A percentile compares a stretch with the other conserved stretches of the same genome.
These are phyloP conservation scores for Phaseolus lunatus DNA, from an alignment of 306 rosid genomes.

Conservation along the genomic window DNA sequence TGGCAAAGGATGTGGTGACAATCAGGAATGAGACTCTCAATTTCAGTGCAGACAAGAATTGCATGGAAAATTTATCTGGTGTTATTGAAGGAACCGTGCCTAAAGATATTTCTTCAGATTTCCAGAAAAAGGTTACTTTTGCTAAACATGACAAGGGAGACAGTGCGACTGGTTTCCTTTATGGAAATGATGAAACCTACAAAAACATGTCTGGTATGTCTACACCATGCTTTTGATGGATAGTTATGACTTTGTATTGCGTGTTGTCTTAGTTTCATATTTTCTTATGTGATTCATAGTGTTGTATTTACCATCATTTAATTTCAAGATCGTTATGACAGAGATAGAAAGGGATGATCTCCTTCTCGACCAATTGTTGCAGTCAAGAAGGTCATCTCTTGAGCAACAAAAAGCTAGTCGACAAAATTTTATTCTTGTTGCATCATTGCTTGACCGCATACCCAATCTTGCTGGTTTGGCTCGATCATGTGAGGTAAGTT, in stretches of 20 bases:
- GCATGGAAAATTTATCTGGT: constrained; percentile 41
- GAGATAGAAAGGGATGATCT: constrained; percentile 87
- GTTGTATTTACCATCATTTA: constrained; percentile 33
- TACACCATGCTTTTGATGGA: neutral
- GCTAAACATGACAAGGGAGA: constrained; percentile 67
- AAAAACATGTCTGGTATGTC: constrained; percentile 69
- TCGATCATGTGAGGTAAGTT: constrained; percentile 89
- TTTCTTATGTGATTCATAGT: neutral
- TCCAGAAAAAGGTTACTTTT: constrained; percentile 88
- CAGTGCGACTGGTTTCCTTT: constrained; percentile 47
- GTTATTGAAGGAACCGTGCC: constrained; percentile 53
- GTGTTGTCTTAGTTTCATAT: constrained; percentile 1
- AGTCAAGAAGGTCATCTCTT: constrained; percentile 69
- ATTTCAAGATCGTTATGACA: constrained; percentile 53
- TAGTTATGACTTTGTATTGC: constrained; percentile 12
- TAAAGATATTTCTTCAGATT: constrained; percentile 70
- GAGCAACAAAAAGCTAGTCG: constrained; percentile 66
- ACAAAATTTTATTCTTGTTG: constrained; percentile 75
- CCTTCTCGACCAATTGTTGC: constrained; percentile 77
- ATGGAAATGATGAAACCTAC: constrained; percentile 63
- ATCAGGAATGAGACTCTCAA: constrained; percentile 83
- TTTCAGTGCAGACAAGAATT: constrained; percentile 54
- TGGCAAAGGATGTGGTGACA: constrained; percentile 82
- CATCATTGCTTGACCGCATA: constrained; percentile 93
- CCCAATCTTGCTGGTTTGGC: constrained; percentile 98